Conservation (phyloP, 768 basidiomycete species). For the Tulasnella sp. region DNA sequence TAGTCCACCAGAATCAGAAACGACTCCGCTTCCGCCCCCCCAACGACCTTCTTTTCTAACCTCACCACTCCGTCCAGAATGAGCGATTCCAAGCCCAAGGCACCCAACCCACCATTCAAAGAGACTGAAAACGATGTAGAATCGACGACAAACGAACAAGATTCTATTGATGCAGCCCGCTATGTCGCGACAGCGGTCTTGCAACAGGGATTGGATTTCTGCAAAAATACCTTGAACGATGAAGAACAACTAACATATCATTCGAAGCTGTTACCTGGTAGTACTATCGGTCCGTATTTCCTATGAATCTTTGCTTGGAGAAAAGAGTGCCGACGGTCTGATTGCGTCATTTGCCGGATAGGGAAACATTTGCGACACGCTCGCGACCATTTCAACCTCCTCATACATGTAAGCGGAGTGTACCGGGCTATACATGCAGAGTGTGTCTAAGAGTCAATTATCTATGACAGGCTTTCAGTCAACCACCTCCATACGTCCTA, state of each 20-base stretch:
- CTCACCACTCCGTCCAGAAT: neutral
- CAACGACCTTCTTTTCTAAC: neutral
- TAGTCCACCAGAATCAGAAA: neutral
- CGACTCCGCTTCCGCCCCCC: slow-evolving; percentile 8
- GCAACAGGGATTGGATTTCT: slow-evolving; percentile 66
- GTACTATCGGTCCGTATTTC: slow-evolving; percentile 70
- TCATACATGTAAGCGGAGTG: slow-evolving; percentile 32
- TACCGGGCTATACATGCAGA: neutral
- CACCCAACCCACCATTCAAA: neutral
- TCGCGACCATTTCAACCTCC: slow-evolving; percentile 67
- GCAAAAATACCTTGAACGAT: slow-evolving; percentile 64
- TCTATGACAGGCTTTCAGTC: slow-evolving; percentile 52
- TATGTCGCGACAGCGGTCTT: slow-evolving; percentile 67
- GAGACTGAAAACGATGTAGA: neutral
- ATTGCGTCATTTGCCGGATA: slow-evolving; percentile 42
- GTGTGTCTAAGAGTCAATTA: neutral
- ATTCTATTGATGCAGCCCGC: slow-evolving; percentile 38
- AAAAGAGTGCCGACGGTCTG: neutral
- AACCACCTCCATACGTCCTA: slow-evolving; percentile 53
- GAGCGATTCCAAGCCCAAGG: neutral
- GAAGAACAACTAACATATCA: slow-evolving; percentile 70
- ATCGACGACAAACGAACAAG: slow-evolving; percentile 37
- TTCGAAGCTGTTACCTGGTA: slow-evolving; percentile 81
- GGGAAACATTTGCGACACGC: slow-evolving; percentile 88
- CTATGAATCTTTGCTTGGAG: neutral